Base-by-base conservation (phyloP, 768 basidiomycete species). In the Hygrophorus russula region DNA sequence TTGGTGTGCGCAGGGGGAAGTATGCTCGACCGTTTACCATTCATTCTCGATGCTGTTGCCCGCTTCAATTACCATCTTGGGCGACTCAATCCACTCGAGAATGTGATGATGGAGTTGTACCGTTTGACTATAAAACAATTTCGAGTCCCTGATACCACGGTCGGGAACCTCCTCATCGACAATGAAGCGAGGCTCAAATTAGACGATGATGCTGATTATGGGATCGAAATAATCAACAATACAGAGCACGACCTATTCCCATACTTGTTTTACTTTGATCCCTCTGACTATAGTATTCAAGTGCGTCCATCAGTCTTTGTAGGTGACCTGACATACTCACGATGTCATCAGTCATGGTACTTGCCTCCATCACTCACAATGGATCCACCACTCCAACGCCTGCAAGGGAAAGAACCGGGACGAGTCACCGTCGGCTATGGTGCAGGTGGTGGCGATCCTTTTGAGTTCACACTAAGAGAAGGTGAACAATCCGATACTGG, bases 231-330 rank as follows among this genome's bases (percentile, higher is more conserved):
- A 27, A 53, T 50, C 44, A 69, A 70, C 47, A 44, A 57, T 1
- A 59, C 62, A 0, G 51, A 55, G 35, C 15, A 51, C 14, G 51
- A 57, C 5, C 44, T 70, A 5, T 70, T 66, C 40, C 52, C 65
- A 15, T 65, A 64, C 19, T 55, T 67, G 6, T 67, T 68, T 49
- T 63, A 65, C 44, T 71, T 70, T 41, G 67, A 70, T 36, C 64
- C 64, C 6, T 59, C 53, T 14, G 61, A 62, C 40, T 46, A 67
- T 31, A 55, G 56, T 1, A 65, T 70, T 39, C 19, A 39, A 7
- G 41, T 42, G 20, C 17, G 41, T 42, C 31, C 6, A 10, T 29
- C 41, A 33, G 14, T 9, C 27, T 14, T 6, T 33, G 41, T 15
- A 6, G 13, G 24, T 14, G 31, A 19, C 11, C 13, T 42, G 27